These are phyloP conservation scores for Fraxinus dipetala DNA, from an alignment of 305 asterid genomes.

Conservation along the genomic window DNA sequence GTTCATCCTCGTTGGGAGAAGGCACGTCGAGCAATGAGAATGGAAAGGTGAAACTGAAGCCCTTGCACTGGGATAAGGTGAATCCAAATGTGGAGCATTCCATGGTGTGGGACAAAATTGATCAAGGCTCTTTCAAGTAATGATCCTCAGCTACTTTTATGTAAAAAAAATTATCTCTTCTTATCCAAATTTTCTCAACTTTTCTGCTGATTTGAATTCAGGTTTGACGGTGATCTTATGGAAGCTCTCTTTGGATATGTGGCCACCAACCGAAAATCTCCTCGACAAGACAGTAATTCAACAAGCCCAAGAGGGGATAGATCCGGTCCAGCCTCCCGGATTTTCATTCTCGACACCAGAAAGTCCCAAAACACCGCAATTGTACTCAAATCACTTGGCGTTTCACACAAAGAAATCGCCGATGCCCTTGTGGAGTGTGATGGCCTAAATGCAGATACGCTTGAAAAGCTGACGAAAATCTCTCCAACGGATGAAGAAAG, in stretches of 20 bases:
- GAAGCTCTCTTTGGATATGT: conserved; percentile 92
- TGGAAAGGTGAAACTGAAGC: conserved; percentile 68
- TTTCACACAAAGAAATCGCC: conserved; percentile 59
- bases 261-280: conserved; percentile 73
- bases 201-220: conserved; percentile 26
- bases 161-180: neutral
- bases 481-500: conserved; percentile 70
- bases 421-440: conserved; percentile 59
- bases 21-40: conserved; percentile 33
- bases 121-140: conserved; percentile 92
- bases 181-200: neutral
- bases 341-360: conserved; percentile 81
- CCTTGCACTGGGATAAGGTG: conserved; percentile 95
- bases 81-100: conserved; percentile 72
- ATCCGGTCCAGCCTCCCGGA: conserved; percentile 57
- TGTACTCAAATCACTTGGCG: conserved; percentile 69
- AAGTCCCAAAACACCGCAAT: conserved; percentile 87
- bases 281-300: conserved; percentile 35
- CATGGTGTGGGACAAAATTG: conserved; percentile 93
- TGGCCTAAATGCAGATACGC: conserved; percentile 60
- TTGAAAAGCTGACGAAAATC: conserved; percentile 69
- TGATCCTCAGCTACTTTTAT: conserved; percentile 4
- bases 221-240: conserved; percentile 93
- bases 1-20: conserved; percentile 35
- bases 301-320: conserved; percentile 33